Conservation (phyloP, 352 stramenopile genomes). For the Phytophthora cajani region DNA sequence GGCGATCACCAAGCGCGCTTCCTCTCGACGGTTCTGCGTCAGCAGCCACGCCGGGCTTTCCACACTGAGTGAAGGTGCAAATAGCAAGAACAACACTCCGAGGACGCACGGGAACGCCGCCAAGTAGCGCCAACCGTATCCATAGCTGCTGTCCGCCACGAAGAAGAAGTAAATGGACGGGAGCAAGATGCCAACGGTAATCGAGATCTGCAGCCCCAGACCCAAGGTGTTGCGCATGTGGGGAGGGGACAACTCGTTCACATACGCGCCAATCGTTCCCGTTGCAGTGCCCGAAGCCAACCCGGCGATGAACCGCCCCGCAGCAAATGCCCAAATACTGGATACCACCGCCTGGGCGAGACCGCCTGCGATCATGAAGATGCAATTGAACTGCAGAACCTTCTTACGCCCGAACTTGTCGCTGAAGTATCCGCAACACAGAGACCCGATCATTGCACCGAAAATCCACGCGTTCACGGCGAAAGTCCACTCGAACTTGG, state of each 20-base stretch:
- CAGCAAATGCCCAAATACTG: conserved; percentile 21
- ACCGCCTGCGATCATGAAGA: conserved; percentile 45
- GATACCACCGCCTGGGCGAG: conserved; percentile 26
- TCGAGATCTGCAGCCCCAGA: conserved; percentile 13
- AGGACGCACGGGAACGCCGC: conserved; percentile 39
- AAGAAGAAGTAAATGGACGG: conserved; percentile 10
- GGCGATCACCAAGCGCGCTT: conserved; percentile 26
- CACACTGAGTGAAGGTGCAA: conserved; percentile 23
- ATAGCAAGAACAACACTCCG: conserved; percentile 25
- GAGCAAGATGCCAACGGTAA: conserved; percentile 6
- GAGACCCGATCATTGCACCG: conserved; percentile 14
- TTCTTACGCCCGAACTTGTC: conserved; percentile 28
- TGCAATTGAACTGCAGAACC: conserved; percentile 22
- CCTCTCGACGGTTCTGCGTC: conserved; percentile 21
- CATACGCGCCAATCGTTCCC: conserved; percentile 17
- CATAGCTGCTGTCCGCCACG: conserved; percentile 8
- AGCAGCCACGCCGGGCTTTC: conserved; percentile 32
- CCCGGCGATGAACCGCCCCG: conserved; percentile 16
- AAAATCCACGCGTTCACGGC: conserved; percentile 17
- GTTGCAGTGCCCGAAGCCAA: conserved; percentile 16
- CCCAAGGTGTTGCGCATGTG: conserved; percentile 17
- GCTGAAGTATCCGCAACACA: conserved; percentile 30
- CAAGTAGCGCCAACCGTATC: conserved; percentile 32
- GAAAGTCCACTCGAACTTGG: conserved; percentile 11
- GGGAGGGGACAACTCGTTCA: conserved; percentile 17